phyloP scores from a whole-genome alignment of 2,329 filamentous ascomycete species.

The Colletotrichum tropicicola region DNA sequence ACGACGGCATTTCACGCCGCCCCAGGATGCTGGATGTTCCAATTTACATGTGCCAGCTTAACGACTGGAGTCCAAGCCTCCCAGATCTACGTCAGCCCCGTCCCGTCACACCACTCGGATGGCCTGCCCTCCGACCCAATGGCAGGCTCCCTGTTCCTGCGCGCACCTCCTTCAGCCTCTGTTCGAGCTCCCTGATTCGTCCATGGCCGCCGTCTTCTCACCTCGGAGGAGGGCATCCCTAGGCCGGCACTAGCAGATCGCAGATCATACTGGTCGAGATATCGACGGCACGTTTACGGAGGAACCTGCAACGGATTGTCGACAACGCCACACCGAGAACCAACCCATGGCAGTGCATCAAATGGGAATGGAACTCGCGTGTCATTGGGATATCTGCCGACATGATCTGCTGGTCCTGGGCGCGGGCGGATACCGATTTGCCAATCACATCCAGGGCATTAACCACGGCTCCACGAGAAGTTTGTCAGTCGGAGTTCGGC shows the following conservation, averaged over 20 bases:
- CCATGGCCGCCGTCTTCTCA: conserved; percentile 3
- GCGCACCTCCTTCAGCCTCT: background rate
- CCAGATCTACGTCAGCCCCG: conserved; percentile 14
- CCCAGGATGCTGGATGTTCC: conserved; percentile 1
- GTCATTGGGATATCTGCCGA: background rate
- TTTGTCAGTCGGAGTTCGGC: background rate
- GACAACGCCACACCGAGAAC: background rate
- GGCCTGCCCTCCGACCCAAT: conserved; percentile 5
- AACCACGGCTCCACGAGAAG: no score
- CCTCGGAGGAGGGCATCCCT: background rate
- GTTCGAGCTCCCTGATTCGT: conserved; percentile 14
- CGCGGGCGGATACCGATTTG: no score
- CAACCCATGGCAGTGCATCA: background rate
- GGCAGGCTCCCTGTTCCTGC: conserved; percentile 12
- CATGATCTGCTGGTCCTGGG: background rate
- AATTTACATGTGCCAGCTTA: conserved; percentile 11
- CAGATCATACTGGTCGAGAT: conserved; percentile 6
- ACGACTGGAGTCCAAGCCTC: conserved; percentile 8
- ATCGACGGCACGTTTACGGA: background rate
- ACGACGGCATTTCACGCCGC: background rate
- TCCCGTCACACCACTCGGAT: conserved; percentile 21
- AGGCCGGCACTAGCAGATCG: conserved; percentile 6
- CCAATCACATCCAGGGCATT: background rate
- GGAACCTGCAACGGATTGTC: background rate
- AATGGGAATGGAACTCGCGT: background rate